phyloP scores from a whole-genome alignment of 2,329 filamentous ascomycete genomes.

The Cordyceps tenuipes region DNA sequence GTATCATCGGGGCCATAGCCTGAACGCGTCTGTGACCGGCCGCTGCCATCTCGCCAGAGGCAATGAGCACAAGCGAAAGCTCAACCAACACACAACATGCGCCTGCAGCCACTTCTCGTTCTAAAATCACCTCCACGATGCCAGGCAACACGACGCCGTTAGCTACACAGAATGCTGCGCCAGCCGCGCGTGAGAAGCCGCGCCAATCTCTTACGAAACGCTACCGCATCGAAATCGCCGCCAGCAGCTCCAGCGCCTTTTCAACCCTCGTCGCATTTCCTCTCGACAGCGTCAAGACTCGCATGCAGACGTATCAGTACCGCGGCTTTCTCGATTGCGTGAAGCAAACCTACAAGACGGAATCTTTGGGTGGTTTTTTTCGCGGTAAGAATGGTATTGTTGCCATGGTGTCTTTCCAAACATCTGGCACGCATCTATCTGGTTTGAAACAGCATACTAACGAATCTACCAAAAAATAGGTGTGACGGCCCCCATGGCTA shows the following conservation, averaged over 20 bases:
- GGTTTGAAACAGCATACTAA: background rate
- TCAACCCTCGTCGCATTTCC: constrained; percentile 77
- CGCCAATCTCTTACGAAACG: constrained; percentile 51
- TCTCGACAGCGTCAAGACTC: constrained; percentile 81
- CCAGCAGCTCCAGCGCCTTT: constrained; percentile 66
- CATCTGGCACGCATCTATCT: background rate
- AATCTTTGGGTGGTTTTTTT: constrained; percentile 71
- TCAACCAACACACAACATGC: constrained; percentile 8
- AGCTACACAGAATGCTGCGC: background rate
- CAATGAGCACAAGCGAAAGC: constrained; percentile 11
- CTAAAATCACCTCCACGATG: constrained; percentile 7
- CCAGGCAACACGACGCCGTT: background rate
- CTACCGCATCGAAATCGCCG: constrained; percentile 74
- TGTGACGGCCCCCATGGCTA: constrained; percentile 71
- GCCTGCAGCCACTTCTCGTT: background rate
- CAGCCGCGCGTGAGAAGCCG: constrained; percentile 5
- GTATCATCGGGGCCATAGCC: constrained; percentile 19
- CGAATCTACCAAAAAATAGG: constrained; percentile 34
- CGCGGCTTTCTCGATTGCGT: constrained; percentile 67
- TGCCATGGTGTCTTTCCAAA: background rate
- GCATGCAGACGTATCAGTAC: constrained; percentile 82
- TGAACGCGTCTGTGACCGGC: constrained; percentile 20
- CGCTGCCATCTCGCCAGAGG: constrained; percentile 11
- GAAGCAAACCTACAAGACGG: constrained; percentile 63
- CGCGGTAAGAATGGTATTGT: constrained; percentile 46